Evolutionary conservation across 2,329 filamentous ascomycete genomes (phyloP).

Genomic region (Apiospora arundinis): DNA sequence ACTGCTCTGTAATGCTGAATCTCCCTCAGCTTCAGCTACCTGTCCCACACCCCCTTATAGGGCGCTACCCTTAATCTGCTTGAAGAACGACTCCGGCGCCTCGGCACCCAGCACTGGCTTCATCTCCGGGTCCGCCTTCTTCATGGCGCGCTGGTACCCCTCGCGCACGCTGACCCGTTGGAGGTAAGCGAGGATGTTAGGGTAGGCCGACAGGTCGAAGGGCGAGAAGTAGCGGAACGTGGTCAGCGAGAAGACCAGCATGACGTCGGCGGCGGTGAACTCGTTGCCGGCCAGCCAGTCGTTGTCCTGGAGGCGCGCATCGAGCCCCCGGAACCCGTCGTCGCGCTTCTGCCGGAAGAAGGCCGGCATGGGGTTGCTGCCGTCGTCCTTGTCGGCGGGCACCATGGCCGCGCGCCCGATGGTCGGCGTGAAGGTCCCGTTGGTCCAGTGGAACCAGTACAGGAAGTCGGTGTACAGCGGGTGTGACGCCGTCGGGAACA

Average conservation of each 20-base stretch:
- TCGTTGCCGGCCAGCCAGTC: constrained; percentile 68
- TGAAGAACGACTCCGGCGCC: constrained; percentile 13
- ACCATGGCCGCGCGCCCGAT: constrained; percentile 44
- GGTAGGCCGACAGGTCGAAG: constrained; percentile 48
- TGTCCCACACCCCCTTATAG: background rate
- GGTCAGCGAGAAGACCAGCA: constrained; percentile 66
- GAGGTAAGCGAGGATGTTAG: constrained; percentile 53
- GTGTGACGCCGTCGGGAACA: constrained; percentile 53
- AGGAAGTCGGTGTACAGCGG: constrained; percentile 64
- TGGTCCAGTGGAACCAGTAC: constrained; percentile 68
- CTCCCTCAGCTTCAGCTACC: no score
- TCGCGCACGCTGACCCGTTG: constrained; percentile 49
- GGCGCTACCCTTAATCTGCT: background rate
- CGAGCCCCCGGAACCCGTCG: constrained; percentile 42
- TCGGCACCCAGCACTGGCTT: constrained; percentile 30
- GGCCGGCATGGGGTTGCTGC: constrained; percentile 12
- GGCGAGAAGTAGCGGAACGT: constrained; percentile 63
- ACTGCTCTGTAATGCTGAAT: no score
- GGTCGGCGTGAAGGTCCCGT: constrained; percentile 50
- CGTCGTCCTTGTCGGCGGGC: constrained; percentile 36
- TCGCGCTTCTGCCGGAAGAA: constrained; percentile 30
- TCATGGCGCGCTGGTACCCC: constrained; percentile 54
- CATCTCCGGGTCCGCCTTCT: constrained; percentile 56
- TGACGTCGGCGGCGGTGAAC: constrained; percentile 71
- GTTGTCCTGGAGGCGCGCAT: constrained; percentile 52